Conservation (phyloP, 768 basidiomycete genomes). For the Suillus plorans region DNA sequence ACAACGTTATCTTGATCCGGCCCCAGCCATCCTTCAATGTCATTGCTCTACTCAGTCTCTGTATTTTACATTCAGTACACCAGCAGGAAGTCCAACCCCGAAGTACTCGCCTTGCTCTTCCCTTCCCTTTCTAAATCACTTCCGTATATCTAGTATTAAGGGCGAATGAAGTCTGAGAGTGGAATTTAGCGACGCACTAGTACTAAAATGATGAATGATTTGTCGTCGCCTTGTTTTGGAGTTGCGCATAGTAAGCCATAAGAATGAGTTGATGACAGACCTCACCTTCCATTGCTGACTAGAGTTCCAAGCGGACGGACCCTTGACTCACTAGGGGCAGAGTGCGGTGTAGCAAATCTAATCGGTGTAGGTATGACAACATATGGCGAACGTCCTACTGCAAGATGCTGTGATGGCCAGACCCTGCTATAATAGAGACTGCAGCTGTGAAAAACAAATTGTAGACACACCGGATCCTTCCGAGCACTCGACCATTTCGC, state of each 20-base stretch:
- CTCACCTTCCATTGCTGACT: neutral
- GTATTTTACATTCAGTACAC: neutral
- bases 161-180: no score
- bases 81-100: neutral
- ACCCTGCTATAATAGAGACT: neutral
- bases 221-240: no score
- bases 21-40: slow-evolving; percentile 22
- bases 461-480: no score
- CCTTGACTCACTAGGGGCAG: neutral
- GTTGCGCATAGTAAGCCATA: no score
- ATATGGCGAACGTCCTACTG: neutral
- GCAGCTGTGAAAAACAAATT: no score
- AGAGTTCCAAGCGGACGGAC: neutral
- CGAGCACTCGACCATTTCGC: no score
- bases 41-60: slow-evolving; percentile 14
- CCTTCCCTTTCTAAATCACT: slow-evolving; percentile 7
- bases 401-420: neutral
- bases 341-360: neutral
- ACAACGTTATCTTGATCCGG: slow-evolving; percentile 23
- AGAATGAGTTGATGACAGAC: neutral
- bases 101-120: slow-evolving; percentile 17
- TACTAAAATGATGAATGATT: no score
- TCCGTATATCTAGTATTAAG: neutral
- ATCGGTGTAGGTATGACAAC: neutral
- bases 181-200: no score